Conservation (phyloP, 495 filamentous ascomycete species). For the Penicillium bialowiezense region DNA sequence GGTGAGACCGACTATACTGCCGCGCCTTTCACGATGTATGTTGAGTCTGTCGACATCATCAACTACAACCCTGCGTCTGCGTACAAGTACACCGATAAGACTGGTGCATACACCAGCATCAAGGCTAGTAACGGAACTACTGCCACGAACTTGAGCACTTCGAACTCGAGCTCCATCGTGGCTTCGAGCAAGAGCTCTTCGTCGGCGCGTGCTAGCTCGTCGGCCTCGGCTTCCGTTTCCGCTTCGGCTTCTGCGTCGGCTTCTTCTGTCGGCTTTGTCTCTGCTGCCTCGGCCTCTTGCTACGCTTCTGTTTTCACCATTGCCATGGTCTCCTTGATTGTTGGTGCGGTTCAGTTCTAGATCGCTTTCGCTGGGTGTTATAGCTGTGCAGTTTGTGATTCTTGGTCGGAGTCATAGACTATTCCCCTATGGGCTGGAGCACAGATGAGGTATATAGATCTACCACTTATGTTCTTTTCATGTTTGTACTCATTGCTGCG, state of each 20-base stretch:
- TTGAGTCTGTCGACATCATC: constrained; percentile 55
- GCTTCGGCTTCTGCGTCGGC: neutral
- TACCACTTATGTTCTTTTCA: neutral
- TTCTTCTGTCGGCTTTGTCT: constrained; percentile 1
- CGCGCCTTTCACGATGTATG: constrained; percentile 77
- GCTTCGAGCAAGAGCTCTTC: neutral
- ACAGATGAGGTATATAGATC: neutral
- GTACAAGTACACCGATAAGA: constrained; percentile 67
- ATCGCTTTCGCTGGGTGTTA: neutral
- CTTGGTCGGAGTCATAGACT: too few relatives aligned
- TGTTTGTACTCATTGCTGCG: neutral
- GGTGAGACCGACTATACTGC: constrained; percentile 68
- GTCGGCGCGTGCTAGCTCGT: neutral
- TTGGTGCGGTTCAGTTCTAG: neutral
- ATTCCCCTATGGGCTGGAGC: too few relatives aligned
- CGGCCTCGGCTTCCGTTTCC: neutral
- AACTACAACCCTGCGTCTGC: constrained; percentile 43
- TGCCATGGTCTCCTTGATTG: neutral
- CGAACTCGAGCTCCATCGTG: constrained; percentile 6
- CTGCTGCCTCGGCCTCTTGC: constrained; percentile 1
- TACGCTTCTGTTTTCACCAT: neutral
- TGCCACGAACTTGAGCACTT: constrained; percentile 10
- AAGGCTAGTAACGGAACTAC: constrained; percentile 37
- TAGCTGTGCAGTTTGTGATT: neutral
- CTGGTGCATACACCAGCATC: constrained; percentile 71